Percentiles rank a stretch among this genome's conserved stretches.
Evolutionary conservation across 2,329 filamentous ascomycete genomes (phyloP).

Genomic region (Alternaria panax): DNA sequence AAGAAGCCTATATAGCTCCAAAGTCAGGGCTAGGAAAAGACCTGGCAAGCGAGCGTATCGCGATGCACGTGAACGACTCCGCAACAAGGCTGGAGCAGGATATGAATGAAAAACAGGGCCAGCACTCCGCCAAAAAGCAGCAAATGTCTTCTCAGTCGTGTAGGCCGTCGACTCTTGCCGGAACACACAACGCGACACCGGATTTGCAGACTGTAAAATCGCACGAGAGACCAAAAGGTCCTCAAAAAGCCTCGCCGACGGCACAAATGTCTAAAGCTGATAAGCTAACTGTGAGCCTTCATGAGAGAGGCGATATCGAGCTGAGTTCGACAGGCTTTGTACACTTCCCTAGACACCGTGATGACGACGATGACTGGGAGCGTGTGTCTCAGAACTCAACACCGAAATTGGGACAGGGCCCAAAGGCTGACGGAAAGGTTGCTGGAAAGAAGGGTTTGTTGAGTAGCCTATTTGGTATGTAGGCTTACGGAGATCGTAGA

Average conservation of each 20-base stretch:
- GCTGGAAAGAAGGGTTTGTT: not conserved
- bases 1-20: not conserved
- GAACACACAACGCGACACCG: no score
- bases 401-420: not conserved
- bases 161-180: no score
- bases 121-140: not conserved
- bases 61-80: not conserved
- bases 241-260: not conserved
- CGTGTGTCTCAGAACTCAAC: not conserved
- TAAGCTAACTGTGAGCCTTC: no score
- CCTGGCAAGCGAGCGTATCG: not conserved
- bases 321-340: not conserved
- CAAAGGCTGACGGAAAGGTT: not conserved
- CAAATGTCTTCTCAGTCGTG: not conserved
- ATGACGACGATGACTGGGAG: conserved; percentile 1
- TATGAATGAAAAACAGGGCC: not conserved
- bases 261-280: no score
- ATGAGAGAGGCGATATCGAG: not conserved
- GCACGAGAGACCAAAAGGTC: no score
- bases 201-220: no score
- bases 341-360: not conserved
- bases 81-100: not conserved
- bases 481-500: not conserved
- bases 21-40: not conserved
- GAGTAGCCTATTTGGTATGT: not conserved